A percentile compares a stretch with the other conserved stretches of the same genome.
These are phyloP conservation scores for Rubia peregrina DNA, from an alignment of 305 asterid genomes.

Conservation along the genomic window DNA sequence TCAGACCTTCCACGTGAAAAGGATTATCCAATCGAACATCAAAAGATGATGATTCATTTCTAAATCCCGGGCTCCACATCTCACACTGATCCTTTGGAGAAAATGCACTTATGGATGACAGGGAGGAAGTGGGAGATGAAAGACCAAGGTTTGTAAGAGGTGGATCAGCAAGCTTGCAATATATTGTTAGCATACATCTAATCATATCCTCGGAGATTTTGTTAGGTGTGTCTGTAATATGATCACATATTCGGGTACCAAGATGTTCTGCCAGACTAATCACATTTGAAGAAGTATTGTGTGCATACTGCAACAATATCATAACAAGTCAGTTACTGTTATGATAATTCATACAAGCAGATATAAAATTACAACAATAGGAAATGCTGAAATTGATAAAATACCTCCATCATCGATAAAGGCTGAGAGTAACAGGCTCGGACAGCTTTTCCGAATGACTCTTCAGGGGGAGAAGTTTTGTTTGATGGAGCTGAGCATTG, in stretches of 20 bases:
- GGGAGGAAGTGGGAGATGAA: slow-evolving; percentile 76
- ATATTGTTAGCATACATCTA: slow-evolving; percentile 77
- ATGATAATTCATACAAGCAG: background rate
- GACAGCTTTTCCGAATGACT: slow-evolving; percentile 53
- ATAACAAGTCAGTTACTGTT: background rate
- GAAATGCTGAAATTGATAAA: background rate
- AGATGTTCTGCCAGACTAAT: slow-evolving; percentile 96
- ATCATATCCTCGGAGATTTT: slow-evolving; percentile 93
- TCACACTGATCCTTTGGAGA: slow-evolving; percentile 84
- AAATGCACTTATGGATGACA: slow-evolving; percentile 66
- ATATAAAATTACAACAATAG: background rate
- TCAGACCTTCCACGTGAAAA: slow-evolving; percentile 81
- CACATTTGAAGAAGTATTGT: slow-evolving; percentile 53
- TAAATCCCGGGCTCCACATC: slow-evolving; percentile 78
- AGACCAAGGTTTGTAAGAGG: slow-evolving; percentile 55
- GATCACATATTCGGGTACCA: slow-evolving; percentile 80
- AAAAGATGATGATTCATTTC: slow-evolving; percentile 71
- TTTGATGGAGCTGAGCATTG: slow-evolving; percentile 41
- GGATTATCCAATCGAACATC: slow-evolving; percentile 87
- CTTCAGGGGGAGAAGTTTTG: slow-evolving; percentile 53
- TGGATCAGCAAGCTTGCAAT: slow-evolving; percentile 84
- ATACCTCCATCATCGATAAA: slow-evolving; percentile 88
- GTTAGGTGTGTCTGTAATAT: slow-evolving; percentile 71
- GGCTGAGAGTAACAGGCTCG: slow-evolving; percentile 97
- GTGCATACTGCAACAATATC: slow-evolving; percentile 50